Evolutionary conservation across 176 grass and related monocot genomes (phyloP).

Genomic region (Poa pratensis): DNA sequence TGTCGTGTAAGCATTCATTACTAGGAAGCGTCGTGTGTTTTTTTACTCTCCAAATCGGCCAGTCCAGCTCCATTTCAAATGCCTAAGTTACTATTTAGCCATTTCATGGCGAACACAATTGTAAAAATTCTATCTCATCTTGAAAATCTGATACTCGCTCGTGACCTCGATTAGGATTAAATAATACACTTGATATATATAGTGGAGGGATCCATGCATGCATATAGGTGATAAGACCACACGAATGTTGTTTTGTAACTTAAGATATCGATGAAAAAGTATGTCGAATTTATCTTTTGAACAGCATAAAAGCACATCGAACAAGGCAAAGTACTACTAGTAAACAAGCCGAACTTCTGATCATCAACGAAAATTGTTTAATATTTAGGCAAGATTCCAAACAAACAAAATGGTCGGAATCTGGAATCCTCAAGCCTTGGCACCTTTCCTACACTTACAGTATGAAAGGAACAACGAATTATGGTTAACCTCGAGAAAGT

Average conservation of each 20-base stretch:
- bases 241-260: no score
- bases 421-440: conserved; percentile 16
- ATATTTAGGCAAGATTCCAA: conserved; percentile 35
- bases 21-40: not conserved
- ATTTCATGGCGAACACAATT: not conserved
- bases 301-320: conserved; percentile 31
- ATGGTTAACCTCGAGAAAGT: not conserved
- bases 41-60: no score
- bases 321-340: conserved; percentile 30
- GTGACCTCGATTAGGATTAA: not conserved
- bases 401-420: conserved; percentile 35
- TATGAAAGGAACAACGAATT: conserved; percentile 8
- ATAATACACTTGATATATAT: not conserved
- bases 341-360: conserved; percentile 40
- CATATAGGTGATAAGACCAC: conserved; percentile 8
- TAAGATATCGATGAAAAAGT: not conserved
- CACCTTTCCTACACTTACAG: not conserved
- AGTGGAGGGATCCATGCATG: conserved; percentile 17
- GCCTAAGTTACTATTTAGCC: not conserved
- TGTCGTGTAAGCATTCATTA: not conserved
- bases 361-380: conserved; percentile 6
- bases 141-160: not conserved
- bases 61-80: not conserved
- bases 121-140: not conserved
- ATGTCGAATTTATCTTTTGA: conserved; percentile 43